Evolutionary conservation across 2,329 filamentous ascomycete genomes (phyloP), one percentile per base, ranked within the genome.

Genomic region (Monosporascus ibericus): DNA sequence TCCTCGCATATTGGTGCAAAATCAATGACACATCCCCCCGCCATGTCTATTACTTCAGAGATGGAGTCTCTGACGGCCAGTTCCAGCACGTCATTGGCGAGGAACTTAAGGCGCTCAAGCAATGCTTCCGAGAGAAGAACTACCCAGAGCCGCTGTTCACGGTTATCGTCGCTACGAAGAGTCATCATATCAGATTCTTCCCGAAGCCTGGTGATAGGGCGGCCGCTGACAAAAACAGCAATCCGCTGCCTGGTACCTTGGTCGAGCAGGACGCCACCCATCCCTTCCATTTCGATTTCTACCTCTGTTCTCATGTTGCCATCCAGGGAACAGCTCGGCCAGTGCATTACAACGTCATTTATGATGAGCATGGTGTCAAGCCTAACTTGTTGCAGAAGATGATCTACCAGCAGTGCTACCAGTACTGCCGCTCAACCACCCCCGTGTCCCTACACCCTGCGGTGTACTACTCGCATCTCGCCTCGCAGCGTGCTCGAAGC

Each of bases 251-350:
- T 0, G 95, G 94, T 3, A 95, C 89, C 0, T 67, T 99, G 1
- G 85, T 99, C 5, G 92, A 97, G 70, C 79, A 78, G 36, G 92
- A 95, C 53, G 85, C 95, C n/a, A 96, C 91, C 0, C 89, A 92
- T 63, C 90, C 94, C 0, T 89, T 87, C 64, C 88, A 95, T 67
- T 95, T 87, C 67, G 94, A 97, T 66, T 96, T 96, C 64, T 92
- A 82, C 50, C 69, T 84, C 4, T 78, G 72, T 58, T 81, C 79
- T 0, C 81, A 84, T 50, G 71, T 74, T 1, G 94, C 94, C 1
- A 91, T 99, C 58, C 94, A 99, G 71, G 94, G 94, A 24, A 99
- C 94, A 1, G 87, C 94, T 18, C 84, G 94, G 2, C 94, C 94
- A 0, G 90, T 95, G 0, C 90, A 95, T 63, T 99, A 99, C 69